Percentiles rank a stretch among this genome's conserved stretches.
These are phyloP conservation scores for Emergomyces africanus DNA, from an alignment of 2,329 filamentous ascomycete species.

Conservation along the genomic window DNA sequence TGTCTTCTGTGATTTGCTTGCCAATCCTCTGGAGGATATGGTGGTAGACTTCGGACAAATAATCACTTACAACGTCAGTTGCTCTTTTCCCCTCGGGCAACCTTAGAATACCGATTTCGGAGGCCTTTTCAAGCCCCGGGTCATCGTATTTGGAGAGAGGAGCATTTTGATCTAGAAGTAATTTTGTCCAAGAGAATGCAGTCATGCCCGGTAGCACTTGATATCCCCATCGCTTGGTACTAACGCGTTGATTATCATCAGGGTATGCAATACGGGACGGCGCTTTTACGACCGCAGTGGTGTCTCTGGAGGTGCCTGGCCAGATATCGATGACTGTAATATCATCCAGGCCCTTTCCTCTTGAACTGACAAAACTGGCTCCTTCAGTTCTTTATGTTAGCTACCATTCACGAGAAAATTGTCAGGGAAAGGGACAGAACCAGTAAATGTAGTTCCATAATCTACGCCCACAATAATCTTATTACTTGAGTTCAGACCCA, in stretches of 20 bases:
- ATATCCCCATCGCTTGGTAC: conserved; percentile 14
- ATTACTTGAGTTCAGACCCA: neutral
- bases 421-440: neutral
- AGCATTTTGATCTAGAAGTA: conserved; percentile 14
- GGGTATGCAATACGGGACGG: conserved; percentile 18
- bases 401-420: neutral
- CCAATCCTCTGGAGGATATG: conserved; percentile 11
- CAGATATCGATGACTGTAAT: conserved; percentile 14
- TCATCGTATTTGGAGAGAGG: conserved; percentile 14
- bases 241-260: conserved; percentile 10
- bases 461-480: conserved; percentile 13
- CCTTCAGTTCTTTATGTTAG: conserved; percentile 4
- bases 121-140: conserved; percentile 5
- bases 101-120: conserved; percentile 9
- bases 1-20: conserved; percentile 10
- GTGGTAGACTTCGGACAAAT: conserved; percentile 12
- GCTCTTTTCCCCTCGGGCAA: conserved; percentile 13
- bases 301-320: conserved; percentile 12
- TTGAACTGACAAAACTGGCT: conserved; percentile 11
- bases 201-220: conserved; percentile 14
- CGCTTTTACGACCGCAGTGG: conserved; percentile 12
- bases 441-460: conserved; percentile 13
- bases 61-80: conserved; percentile 15
- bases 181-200: conserved; percentile 19
- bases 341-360: conserved; percentile 8